Evolutionary conservation across 2,329 filamentous ascomycete genomes (phyloP), one percentile per base, ranked within the genome.

Genomic region (Claviceps sp.): DNA sequence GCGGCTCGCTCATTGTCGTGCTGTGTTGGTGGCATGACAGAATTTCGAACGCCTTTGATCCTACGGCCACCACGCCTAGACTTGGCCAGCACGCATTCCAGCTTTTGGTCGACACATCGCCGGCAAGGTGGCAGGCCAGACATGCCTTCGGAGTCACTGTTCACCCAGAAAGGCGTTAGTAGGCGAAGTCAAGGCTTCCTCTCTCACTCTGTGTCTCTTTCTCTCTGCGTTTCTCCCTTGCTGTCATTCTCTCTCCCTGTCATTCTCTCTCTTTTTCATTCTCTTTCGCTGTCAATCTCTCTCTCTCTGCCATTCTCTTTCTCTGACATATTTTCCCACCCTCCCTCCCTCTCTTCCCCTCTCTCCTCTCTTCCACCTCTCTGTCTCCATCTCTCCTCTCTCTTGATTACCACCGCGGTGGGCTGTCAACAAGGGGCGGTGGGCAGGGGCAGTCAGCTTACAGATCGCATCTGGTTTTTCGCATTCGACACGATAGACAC

Each of bases 41-140:
- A 49, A 50, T 44, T 52, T n/a, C 52, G 56, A 30, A 56, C 55
- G 9, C 62, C 62, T 46, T 62, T 63, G 52, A 67, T 60, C 37
- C 67, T 63, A 37, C 66, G 62, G 14, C 68, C 68, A 13, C 69
- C 68, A 16, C 69, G 62, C 34, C 62, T 62, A 11, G 68, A 71
- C 5, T 66, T 69, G n/a, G 67, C 68, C 34, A 71, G 60, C 14
- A 70, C 60, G 49, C 69, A 71, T 53, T 70, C 63, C 41, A 65
- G 62, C 48, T 63, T 56, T 47, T 69, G 64, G 46, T 69, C 63
- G 45, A 65, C 57, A 50, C 69, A 71, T 50, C 67, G 60, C 18
- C 66, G 63, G 53, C 69, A 71, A 2, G 67, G 69, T 5, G 65
- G 65, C 13, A 58, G 55, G 13, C 64, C 65, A 18, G 67, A 64